Evolutionary conservation across 2,329 filamentous ascomycete genomes (phyloP).

Genomic region (Diatrype stigma): DNA sequence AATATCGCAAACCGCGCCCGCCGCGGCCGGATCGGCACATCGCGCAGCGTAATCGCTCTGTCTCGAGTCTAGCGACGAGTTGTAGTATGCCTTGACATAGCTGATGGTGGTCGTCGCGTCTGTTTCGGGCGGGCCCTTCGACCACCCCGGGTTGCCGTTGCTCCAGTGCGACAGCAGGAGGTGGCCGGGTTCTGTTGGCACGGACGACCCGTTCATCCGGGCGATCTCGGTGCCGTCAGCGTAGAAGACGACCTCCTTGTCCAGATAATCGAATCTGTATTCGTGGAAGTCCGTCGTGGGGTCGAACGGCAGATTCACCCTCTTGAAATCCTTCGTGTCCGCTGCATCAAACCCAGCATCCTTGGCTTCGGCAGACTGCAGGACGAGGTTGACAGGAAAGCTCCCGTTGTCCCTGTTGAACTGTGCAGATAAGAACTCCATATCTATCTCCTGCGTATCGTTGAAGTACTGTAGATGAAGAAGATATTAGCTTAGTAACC

Average conservation of each 20-base stretch:
- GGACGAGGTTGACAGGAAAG: constrained; percentile 67
- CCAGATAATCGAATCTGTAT: constrained; percentile 73
- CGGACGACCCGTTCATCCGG: constrained; percentile 49
- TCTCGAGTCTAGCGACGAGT: constrained; percentile 51
- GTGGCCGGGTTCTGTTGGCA: constrained; percentile 60
- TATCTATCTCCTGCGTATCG: constrained; percentile 75
- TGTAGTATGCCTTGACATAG: constrained; percentile 78
- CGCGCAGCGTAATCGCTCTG: constrained; percentile 35
- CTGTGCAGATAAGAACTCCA: constrained; percentile 70
- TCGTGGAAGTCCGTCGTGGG: constrained; percentile 66
- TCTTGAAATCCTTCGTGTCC: constrained; percentile 53
- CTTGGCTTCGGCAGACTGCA: constrained; percentile 62
- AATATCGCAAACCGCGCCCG: constrained; percentile 44
- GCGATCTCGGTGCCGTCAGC: constrained; percentile 58
- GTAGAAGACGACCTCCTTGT: constrained; percentile 61
- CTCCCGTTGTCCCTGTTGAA: constrained; percentile 47
- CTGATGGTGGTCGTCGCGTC: constrained; percentile 62
- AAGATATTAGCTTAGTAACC: background rate
- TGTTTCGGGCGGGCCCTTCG: constrained; percentile 59
- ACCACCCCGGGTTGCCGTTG: constrained; percentile 70
- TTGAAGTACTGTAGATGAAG: constrained; percentile 61
- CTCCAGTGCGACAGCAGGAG: constrained; percentile 74
- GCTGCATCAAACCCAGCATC: constrained; percentile 59
- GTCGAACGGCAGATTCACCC: constrained; percentile 59
- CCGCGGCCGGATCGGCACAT: constrained; percentile 35